Conservation (phyloP, 805 yeast species). For the Saccharomycopsis sp. region DNA sequence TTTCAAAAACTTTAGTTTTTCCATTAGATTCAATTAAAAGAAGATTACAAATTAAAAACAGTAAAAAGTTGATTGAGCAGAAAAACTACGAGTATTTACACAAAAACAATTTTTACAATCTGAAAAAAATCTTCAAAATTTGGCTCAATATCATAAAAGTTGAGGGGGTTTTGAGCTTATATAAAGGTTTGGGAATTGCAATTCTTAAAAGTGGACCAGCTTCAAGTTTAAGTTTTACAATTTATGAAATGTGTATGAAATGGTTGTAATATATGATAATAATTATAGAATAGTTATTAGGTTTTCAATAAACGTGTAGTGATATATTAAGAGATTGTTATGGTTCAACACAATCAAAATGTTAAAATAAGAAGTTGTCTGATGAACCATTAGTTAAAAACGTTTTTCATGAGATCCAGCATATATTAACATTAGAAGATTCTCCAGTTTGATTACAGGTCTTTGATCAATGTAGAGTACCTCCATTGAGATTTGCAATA, state of each 20-base stretch:
- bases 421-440: too few species aligned
- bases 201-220: conserved; percentile 18
- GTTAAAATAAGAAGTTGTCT: too few species aligned
- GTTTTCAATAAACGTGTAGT: too few species aligned
- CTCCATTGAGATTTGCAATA: too few species aligned
- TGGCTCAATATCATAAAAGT: conserved; percentile 2
- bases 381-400: too few species aligned
- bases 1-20: conserved; percentile 64
- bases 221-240: conserved; percentile 14
- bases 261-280: too few species aligned
- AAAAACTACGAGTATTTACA: conserved; percentile 7
- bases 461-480: too few species aligned
- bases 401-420: too few species aligned
- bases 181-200: conserved; percentile 15
- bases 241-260: conserved; percentile 17
- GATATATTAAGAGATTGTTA: too few species aligned
- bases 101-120: conserved; percentile 3
- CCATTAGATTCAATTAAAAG: conserved; percentile 82
- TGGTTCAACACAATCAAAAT: too few species aligned
- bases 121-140: conserved; percentile 7
- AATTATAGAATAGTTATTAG: too few species aligned
- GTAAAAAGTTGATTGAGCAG: conserved; percentile 2
- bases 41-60: conserved; percentile 57
- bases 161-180: conserved; percentile 15
- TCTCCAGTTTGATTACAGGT: too few species aligned